phyloP scores from a whole-genome alignment of 2,329 filamentous ascomycete genomes.

The Bipolaris bicolor region DNA sequence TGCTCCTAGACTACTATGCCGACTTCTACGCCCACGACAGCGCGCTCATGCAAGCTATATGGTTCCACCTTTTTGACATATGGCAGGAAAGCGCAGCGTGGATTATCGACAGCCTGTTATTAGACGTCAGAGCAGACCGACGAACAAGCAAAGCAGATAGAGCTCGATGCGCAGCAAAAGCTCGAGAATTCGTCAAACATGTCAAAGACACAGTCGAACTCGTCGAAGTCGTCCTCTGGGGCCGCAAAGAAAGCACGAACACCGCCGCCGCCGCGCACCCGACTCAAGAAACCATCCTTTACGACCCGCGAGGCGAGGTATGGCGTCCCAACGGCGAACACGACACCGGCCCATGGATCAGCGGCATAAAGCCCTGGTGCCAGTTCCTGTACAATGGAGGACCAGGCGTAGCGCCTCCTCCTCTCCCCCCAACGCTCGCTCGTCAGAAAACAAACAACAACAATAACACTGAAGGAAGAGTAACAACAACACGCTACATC shows the following conservation, averaged over 20 bases:
- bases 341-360: constrained; percentile 23
- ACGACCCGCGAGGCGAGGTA: constrained; percentile 9
- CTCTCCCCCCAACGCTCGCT: not conserved
- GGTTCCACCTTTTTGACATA: constrained; percentile 37
- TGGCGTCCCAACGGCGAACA: constrained; percentile 1
- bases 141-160: not conserved
- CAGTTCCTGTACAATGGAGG: constrained; percentile 32
- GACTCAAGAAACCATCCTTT: constrained; percentile 11
- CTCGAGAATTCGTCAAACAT: constrained; percentile 6
- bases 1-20: constrained; percentile 40
- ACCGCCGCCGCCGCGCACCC: not conserved
- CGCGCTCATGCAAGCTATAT: constrained; percentile 30
- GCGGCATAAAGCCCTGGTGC: constrained; percentile 37
- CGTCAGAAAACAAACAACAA: no score
- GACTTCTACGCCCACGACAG: constrained; percentile 35
- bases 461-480: not conserved
- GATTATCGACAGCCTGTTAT: constrained; percentile 3
- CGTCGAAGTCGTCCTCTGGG: constrained; percentile 11
- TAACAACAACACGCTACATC: constrained; percentile 16
- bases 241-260: not conserved
- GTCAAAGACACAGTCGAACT: constrained; percentile 1
- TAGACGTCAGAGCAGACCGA: constrained; percentile 3
- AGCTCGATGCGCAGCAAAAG: not conserved
- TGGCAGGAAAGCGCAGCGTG: constrained; percentile 22
- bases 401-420: constrained; percentile 24